These are phyloP conservation scores for Fraxinus velutina DNA, from an alignment of 305 asterid genomes.

Conservation along the genomic window DNA sequence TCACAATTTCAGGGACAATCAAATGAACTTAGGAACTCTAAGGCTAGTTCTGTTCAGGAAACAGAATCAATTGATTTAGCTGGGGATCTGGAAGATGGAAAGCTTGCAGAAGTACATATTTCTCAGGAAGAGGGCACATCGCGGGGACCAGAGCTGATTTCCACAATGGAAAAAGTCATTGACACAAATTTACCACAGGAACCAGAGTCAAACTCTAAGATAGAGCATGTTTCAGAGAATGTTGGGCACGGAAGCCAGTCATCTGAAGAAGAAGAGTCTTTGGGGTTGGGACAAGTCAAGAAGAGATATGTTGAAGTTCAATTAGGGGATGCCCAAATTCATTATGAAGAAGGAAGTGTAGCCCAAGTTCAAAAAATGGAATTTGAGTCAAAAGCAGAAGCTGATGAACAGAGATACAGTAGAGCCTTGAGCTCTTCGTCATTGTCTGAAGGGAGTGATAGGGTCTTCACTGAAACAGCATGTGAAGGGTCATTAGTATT, in stretches of 20 bases:
- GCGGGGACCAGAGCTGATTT: slow-evolving; percentile 24
- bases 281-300: slow-evolving; percentile 31
- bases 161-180: slow-evolving; percentile 21
- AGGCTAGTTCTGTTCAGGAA: slow-evolving; percentile 64
- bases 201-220: slow-evolving; percentile 29
- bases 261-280: slow-evolving; percentile 49
- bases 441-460: slow-evolving; percentile 64
- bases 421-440: slow-evolving; percentile 65
- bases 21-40: slow-evolving; percentile 74
- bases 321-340: slow-evolving; percentile 22
- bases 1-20: slow-evolving; percentile 51
- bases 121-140: slow-evolving; percentile 32
- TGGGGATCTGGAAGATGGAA: slow-evolving; percentile 48
- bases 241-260: slow-evolving; percentile 76
- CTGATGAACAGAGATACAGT: slow-evolving; percentile 30
- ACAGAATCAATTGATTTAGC: slow-evolving; percentile 60
- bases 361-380: slow-evolving; percentile 24
- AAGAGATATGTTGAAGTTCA: slow-evolving; percentile 35
- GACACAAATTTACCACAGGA: slow-evolving; percentile 32
- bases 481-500: slow-evolving; percentile 37
- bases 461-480: slow-evolving; percentile 43
- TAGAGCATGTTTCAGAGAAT: slow-evolving; percentile 47
- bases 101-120: slow-evolving; percentile 35
- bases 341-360: slow-evolving; percentile 27
- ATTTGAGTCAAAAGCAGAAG: slow-evolving; percentile 33